Base-by-base conservation (phyloP, 2,329 filamentous ascomycete species). In the Diaporthe destruens region DNA sequence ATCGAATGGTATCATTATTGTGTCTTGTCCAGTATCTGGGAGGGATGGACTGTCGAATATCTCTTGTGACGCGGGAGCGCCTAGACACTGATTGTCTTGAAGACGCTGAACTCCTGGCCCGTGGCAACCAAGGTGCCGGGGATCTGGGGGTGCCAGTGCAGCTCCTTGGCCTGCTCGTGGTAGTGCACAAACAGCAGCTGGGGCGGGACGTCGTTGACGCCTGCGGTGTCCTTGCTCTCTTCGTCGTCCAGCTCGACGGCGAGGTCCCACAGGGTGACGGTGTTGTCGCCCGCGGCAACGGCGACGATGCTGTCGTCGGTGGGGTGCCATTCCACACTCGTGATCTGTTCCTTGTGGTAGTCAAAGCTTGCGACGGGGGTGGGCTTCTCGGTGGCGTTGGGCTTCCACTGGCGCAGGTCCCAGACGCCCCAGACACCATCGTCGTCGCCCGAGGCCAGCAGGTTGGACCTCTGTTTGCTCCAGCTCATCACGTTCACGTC, bases 401-500 rank as follows among this genome's bases (percentile, higher is more conserved):
- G 91, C 85, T 98, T 98, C 96, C 96, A 98, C 82, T 97, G 93
- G 69, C 96, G 90, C 79, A 99, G 85, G 82, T 99, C 96, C 96
- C 96, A 99, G 32, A 98, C 95, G 1, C 89, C 95, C 94, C 96
- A 98, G 69, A 92, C 91, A 49, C 96, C 96, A 80, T 98, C 94
- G 79, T 99, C 96, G 75, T 94, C 95, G 56, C 96, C 96, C 0
- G 95, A 95, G 1, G 96, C 96, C 47, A 99, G 90, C 47, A 99
- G 89, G 82, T 98, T 95, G 29, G 91, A 90, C 0, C 95, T 98
- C 83, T 95, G 92, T 56, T 89, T 90, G 49, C 95, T 98, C 96
- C 96, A 99, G 74, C 93, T 96, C 84, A 98, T 93, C 74, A 99
- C 96, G 80, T 99, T 99, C 79, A 98, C 94, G 79, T 99, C 96